Evolutionary conservation across 169 alveolate species (phyloP), one percentile per base, ranked within the genome.

Genomic region (Plasmodium vinckei): DNA sequence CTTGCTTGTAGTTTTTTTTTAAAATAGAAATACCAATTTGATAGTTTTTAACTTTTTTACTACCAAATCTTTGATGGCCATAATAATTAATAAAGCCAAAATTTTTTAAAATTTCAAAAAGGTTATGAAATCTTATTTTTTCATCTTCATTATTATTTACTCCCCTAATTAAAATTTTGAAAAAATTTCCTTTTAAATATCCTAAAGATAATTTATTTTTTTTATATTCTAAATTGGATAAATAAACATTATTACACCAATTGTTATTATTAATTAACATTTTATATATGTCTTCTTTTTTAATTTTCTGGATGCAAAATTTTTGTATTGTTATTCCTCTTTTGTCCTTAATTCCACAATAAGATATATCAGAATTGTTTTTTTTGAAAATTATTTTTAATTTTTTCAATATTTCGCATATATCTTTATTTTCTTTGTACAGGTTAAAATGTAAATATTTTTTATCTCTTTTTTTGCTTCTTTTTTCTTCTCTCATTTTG

Each of bases 51-150:
- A 97, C 92, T 67, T 92, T 90, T 53, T 94, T 93, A 44, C 97
- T 95, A 9, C 99, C 99, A 92, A 97, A 97, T 72, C 99, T 88
- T 87, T 97, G 98, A 93, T 96, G 87, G 7, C 99, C 99, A 90
- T 95, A 97, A 88, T 97, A 97, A 92, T 97, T 97, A 27, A 97
- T 89, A 87, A 97, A 97, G 5, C 99, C 99, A 47, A 93, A 92
- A 47, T 73, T 75, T 68, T 92, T 94, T 68, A 97, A 53, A 49
- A 84, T 91, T 59, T 95, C 93, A 19, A 96, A 84, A n/a, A 94
- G 88, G 51, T 82, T 67, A 17, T 91, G 77, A 25, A 95, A 71
- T 71, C 69, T 68, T 33, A 33, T 33, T 33, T 33, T 33, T 71
- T 67, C 33, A 17, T 87, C 57, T 46, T 44, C 87, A 72, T 67